These are phyloP conservation scores for Moricandia moricandioides DNA, from an alignment of 345 rosid genomes.

Conservation along the genomic window DNA sequence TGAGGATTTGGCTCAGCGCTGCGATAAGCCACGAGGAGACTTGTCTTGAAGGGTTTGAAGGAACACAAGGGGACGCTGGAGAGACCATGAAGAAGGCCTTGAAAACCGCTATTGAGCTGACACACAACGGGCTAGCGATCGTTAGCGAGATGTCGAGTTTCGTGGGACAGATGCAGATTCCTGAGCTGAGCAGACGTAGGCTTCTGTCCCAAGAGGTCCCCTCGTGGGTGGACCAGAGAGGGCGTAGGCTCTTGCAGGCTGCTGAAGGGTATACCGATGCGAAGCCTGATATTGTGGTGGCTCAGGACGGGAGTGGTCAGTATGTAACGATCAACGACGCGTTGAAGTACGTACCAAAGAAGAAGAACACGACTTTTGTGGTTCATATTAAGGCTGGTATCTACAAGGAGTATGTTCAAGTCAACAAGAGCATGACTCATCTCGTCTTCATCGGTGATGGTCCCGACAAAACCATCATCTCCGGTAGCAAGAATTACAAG, in stretches of 20 bases:
- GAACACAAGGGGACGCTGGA: slow-evolving; percentile 47
- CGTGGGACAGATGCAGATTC: slow-evolving; percentile 28
- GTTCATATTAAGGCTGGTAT: slow-evolving; percentile 70
- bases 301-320: slow-evolving; percentile 84
- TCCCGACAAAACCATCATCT: slow-evolving; percentile 59
- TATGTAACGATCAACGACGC: slow-evolving; percentile 59
- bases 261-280: slow-evolving; percentile 1
- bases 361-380: slow-evolving; percentile 43
- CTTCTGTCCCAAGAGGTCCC: slow-evolving; percentile 34
- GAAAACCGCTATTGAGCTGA: slow-evolving; percentile 52
- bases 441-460: slow-evolving; percentile 76
- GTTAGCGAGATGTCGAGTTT: slow-evolving; percentile 44
- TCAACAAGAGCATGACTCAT: slow-evolving; percentile 40
- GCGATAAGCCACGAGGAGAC: slow-evolving; percentile 73
- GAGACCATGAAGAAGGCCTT: slow-evolving; percentile 57
- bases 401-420: slow-evolving; percentile 54
- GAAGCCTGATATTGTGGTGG: slow-evolving; percentile 57
- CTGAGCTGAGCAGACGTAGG: slow-evolving; percentile 21
- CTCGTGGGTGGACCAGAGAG: slow-evolving; percentile 40
- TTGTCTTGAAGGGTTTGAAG: slow-evolving; percentile 72
- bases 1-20: slow-evolving; percentile 80
- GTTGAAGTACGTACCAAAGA: slow-evolving; percentile 39
- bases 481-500: slow-evolving; percentile 45
- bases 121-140: slow-evolving; percentile 70
- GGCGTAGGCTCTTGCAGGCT: slow-evolving; percentile 37